Conservation (phyloP, 306 rosid genomes). For the Vigna trinervia region DNA sequence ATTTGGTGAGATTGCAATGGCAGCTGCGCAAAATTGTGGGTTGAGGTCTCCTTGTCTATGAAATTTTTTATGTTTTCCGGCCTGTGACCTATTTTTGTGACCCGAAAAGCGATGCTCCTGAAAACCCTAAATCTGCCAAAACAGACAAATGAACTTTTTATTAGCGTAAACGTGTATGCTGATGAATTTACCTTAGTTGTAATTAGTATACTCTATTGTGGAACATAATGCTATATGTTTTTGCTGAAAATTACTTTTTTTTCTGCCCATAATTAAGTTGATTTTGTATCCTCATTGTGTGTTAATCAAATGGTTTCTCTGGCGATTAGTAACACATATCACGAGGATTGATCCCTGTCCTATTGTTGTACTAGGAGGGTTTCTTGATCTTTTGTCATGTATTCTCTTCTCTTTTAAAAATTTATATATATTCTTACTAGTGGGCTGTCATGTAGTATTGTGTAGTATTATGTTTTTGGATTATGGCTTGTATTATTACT, state of each 20-base stretch:
- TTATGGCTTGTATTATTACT: slow-evolving; percentile 22
- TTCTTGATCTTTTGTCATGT: background rate
- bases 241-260: slow-evolving; percentile 4
- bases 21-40: background rate
- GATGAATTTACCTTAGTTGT: slow-evolving; percentile 27
- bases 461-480: slow-evolving; percentile 12
- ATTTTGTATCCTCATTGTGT: slow-evolving; percentile 29
- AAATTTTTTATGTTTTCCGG: background rate
- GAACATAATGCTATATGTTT: slow-evolving; percentile 13
- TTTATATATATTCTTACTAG: background rate
- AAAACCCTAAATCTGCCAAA: background rate
- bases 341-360: slow-evolving; percentile 11
- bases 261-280: background rate
- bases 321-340: slow-evolving; percentile 3
- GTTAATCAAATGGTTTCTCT: background rate
- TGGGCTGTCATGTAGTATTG: slow-evolving; percentile 4
- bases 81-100: background rate
- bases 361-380: slow-evolving; percentile 24
- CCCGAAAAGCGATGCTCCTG: background rate
- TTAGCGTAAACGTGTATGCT: background rate
- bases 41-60: background rate
- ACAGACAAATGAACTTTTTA: slow-evolving; percentile 6
- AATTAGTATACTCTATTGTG: background rate
- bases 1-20: background rate
- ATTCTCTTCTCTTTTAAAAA: background rate